Percentiles rank a stretch among this genome's conserved stretches.
phyloP scores from a whole-genome alignment of 2,329 filamentous ascomycete genomes.

The Fusarium napiforme region DNA sequence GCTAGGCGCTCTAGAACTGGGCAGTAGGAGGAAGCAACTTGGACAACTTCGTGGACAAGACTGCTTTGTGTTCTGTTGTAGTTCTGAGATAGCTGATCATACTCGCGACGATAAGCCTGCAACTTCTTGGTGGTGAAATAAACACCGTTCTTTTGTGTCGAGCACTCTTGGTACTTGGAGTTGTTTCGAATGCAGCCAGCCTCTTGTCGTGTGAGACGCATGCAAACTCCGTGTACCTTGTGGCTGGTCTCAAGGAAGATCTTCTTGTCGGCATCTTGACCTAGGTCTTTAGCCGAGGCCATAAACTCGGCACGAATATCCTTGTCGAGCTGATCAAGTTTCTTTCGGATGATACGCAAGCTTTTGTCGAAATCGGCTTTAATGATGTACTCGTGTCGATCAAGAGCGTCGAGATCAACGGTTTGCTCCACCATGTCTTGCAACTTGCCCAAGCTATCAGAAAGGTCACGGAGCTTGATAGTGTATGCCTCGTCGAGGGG shows the following conservation, averaged over 20 bases:
- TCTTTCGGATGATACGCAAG: constrained; percentile 87
- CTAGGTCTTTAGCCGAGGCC: constrained; percentile 80
- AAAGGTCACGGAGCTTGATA: constrained; percentile 79
- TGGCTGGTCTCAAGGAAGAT: constrained; percentile 93
- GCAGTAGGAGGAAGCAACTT: constrained; percentile 92
- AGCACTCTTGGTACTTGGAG: constrained; percentile 89
- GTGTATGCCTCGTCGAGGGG: constrained; percentile 90
- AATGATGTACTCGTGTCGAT: constrained; percentile 98
- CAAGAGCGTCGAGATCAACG: constrained; percentile 92
- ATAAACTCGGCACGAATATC: constrained; percentile 87
- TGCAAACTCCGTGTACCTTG: constrained; percentile 95
- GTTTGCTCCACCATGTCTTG: constrained; percentile 99
- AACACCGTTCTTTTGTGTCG: constrained; percentile 98
- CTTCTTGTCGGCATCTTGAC: constrained; percentile 97
- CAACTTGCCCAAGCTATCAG: constrained; percentile 82
- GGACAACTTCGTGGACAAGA: constrained; percentile 90
- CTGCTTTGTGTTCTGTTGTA: constrained; percentile 96
- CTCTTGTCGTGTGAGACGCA: constrained; percentile 91
- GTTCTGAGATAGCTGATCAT: constrained; percentile 91
- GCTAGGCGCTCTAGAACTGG: constrained; percentile 92
- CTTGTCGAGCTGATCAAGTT: constrained; percentile 83
- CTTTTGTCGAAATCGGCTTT: constrained; percentile 97
- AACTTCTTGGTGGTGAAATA: constrained; percentile 93
- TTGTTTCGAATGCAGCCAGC: constrained; percentile 94
- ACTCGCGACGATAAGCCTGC: constrained; percentile 84